Evolutionary conservation across 2,329 filamentous ascomycete species (phyloP), one percentile per base, ranked within the genome.

Genomic region (Cladosporium colombiae): DNA sequence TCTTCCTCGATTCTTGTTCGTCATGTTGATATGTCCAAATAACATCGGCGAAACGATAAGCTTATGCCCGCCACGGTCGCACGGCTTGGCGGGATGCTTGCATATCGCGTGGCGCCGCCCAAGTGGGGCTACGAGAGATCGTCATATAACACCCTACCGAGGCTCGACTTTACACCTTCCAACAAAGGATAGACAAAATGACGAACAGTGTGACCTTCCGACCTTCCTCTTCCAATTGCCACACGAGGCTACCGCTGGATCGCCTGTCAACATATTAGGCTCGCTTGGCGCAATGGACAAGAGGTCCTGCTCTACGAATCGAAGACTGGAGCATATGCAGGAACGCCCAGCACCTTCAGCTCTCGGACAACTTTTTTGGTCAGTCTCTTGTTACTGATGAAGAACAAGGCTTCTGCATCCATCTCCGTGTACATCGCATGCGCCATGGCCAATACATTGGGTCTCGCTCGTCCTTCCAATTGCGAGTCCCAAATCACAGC

Each of bases 241-340:
- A 13, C 52, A n/a, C 27, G 27, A 46, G 37, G 1, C 7, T 55
- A 8, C 27, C n/a, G 8, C 52, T 21, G 18, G 18, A 33, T 33
- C 7, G 25, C 27, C 31, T 33, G 8, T 21, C 52, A 33, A n/a
- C 7, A 18, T n/a, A 21, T 14, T 10, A 33, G 18, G 18, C 52
- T 27, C 29, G 50, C 25, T 2, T 6, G 50, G 50, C 50, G 33
- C n/a, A 31, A 55, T 31, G 14, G 52, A 33, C 23, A 33, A 10
- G n/a, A 55, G 18, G 40, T 10, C 2, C 16, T 55, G 23, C 8
- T 53, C 25, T 53, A 31, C 27, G 69, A 76, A 63, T 79, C 78
- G 59, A 76, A 79, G 23, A 79, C 76, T 14, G 78, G 74, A 4
- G 77, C 77, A 68, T 73, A 79, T 0, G 77, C 76, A 8, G 74